These are phyloP conservation scores for Nymphaea colorata DNA, from an alignment of 164 flowering plant species.

Conservation along the genomic window DNA sequence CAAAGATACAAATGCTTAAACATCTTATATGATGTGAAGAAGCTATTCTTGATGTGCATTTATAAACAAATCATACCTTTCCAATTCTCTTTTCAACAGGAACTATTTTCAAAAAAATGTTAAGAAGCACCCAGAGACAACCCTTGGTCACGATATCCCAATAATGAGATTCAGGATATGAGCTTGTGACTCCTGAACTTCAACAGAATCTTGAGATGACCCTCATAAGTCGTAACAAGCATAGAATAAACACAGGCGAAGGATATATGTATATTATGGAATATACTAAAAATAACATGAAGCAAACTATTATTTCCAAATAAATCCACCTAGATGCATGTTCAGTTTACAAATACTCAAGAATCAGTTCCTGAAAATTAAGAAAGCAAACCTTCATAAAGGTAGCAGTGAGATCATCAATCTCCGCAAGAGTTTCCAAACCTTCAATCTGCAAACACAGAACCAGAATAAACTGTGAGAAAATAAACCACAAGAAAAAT, in stretches of 20 bases:
- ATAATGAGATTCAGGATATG: no score
- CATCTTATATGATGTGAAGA: no score
- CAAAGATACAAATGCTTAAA: no score
- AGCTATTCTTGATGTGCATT: no score
- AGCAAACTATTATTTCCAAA: background rate
- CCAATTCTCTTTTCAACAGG: background rate
- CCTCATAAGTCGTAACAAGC: background rate
- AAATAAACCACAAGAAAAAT: background rate
- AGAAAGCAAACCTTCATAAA: conserved; percentile 41
- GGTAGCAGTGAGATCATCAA: conserved; percentile 54
- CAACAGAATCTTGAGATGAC: background rate
- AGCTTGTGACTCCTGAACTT: no score
- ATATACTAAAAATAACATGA: no score
- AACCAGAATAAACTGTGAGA: background rate
- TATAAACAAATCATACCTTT: no score
- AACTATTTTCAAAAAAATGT: background rate
- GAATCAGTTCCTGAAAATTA: background rate
- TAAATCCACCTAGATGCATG: background rate
- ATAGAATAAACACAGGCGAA: background rate
- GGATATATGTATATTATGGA: no score
- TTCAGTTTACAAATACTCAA: background rate
- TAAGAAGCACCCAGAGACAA: background rate
- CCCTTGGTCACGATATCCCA: background rate
- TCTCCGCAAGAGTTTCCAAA: conserved; percentile 40
- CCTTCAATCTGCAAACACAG: conserved; percentile 23